Evolutionary conservation across 805 yeast species (phyloP), one percentile per base, ranked within the genome.

Genomic region (Wickerhamomyces hampshirensis): DNA sequence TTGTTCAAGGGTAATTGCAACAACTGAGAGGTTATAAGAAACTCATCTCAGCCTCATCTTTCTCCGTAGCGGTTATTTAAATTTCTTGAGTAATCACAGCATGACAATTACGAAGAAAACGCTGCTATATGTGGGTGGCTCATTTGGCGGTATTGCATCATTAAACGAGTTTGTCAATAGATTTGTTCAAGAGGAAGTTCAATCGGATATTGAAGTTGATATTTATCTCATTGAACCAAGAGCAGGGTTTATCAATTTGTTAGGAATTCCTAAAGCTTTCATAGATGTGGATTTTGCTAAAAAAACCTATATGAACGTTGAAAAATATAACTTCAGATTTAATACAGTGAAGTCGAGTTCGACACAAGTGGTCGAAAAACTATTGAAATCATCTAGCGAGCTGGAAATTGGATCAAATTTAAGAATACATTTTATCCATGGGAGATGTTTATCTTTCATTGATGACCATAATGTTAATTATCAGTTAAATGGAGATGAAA

Each of bases 261-360:
- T 65, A 37, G 71, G 69, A 1, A 53, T 64, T 8, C 71, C 71
- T 8, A 47, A 58, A 11, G 56, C 67, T 5, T 51, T 66, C 14
- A 52, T 64, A 31, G 64, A 63, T 40, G 44, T 50, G 0, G 56
- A 60, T n/a, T 64, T 62, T 47, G 69, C 70, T 19, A 46, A 44
- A 19, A 43, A 48, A 4, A 54, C 62, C 17, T 66, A 53, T 31
- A 48, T 60, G 23, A 57, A 59, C 6, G 49, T 51, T 11, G 61
- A 41, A 30, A 44, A 39, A 39, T 56, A 31, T 43, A 47, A 52
- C 18, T 23, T 52, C 11, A 43, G 38, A 13, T 56, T 55, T 36
- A 58, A 56, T 11, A 50, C 60, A 34, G 62, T 68, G 38, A 58
- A 60, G 40, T 49, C 68, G 5, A 53, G 60, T 6, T 63, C 60